phyloP scores from a whole-genome alignment of 768 basidiomycete genomes.

The Vararia minispora region DNA sequence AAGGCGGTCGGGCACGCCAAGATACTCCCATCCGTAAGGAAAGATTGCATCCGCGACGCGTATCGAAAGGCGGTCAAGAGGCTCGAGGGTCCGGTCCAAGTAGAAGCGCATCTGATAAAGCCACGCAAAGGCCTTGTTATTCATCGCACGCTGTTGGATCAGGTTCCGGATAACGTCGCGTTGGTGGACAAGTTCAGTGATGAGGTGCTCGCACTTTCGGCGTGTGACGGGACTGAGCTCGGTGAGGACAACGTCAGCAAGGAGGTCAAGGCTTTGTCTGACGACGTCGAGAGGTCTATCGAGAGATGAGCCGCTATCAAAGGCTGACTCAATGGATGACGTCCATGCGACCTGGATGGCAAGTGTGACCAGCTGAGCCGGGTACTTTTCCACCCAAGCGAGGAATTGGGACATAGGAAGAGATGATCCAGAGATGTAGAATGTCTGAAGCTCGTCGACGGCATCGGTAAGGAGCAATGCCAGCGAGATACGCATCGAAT shows the following conservation, averaged over 20 bases:
- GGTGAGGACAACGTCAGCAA: constrained; percentile 93
- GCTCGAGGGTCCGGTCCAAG: constrained; percentile 57
- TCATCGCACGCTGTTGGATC: constrained; percentile 48
- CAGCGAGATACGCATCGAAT: constrained; percentile 86
- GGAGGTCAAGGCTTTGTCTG: constrained; percentile 75
- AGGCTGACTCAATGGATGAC: constrained; percentile 57
- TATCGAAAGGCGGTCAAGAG: constrained; percentile 71
- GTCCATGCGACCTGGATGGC: constrained; percentile 96
- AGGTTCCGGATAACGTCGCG: constrained; percentile 86
- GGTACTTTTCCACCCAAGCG: constrained; percentile 87
- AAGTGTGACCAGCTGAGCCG: constrained; percentile 93
- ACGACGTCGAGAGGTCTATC: constrained; percentile 64
- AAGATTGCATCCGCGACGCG: constrained; percentile 86
- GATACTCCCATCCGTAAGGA: constrained; percentile 98
- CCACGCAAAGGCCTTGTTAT: constrained; percentile 79
- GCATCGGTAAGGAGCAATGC: constrained; percentile 73
- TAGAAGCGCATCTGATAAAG: constrained; percentile 99
- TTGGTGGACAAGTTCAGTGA: constrained; percentile 97
- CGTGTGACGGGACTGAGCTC: constrained; percentile 87
- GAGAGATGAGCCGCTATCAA: constrained; percentile 46
- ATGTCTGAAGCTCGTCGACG: constrained; percentile 65
- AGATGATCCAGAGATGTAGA: constrained; percentile 59
- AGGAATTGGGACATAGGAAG: constrained; percentile 64
- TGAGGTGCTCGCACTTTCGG: constrained; percentile 95
- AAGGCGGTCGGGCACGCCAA: constrained; percentile 92